These are phyloP conservation scores for Beta vulgaris DNA, from an alignment of 148 eudicot genomes.

Conservation along the genomic window DNA sequence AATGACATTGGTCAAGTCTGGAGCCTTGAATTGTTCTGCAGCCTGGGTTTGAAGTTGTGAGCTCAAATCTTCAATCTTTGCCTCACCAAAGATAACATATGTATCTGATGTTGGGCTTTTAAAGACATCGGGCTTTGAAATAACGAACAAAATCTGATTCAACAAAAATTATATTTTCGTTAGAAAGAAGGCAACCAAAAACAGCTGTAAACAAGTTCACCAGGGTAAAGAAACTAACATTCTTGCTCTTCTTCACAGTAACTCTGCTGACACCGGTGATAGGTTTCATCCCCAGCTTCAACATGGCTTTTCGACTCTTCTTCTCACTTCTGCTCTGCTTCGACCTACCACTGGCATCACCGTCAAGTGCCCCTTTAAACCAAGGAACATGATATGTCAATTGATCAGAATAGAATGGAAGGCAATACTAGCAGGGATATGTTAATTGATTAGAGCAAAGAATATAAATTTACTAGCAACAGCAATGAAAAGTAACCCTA, in stretches of 20 bases:
- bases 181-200: neutral
- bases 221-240: conserved; percentile 39
- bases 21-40: conserved; percentile 91
- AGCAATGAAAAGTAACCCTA: neutral
- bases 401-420: neutral
- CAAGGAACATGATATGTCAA: neutral
- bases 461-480: neutral
- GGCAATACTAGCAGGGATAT: neutral
- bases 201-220: neutral
- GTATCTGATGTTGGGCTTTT: conserved; percentile 89
- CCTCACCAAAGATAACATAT: conserved; percentile 79
- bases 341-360: conserved; percentile 58
- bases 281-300: conserved; percentile 87
- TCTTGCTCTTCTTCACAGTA: conserved; percentile 85
- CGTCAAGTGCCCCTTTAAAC: conserved; percentile 39
- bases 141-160: conserved; percentile 73
- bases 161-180: neutral
- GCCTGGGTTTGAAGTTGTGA: conserved; percentile 86
- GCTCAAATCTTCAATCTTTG: conserved; percentile 94
- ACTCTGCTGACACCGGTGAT: conserved; percentile 76
- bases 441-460: neutral
- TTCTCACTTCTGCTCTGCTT: conserved; percentile 88
- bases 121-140: conserved; percentile 91
- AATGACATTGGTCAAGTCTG: conserved; percentile 54
- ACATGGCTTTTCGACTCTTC: conserved; percentile 81